A percentile compares a stretch with the other conserved stretches of the same genome.
Conservation (phyloP, 2,329 filamentous ascomycete species). For the Sclerotinia glacialis region DNA sequence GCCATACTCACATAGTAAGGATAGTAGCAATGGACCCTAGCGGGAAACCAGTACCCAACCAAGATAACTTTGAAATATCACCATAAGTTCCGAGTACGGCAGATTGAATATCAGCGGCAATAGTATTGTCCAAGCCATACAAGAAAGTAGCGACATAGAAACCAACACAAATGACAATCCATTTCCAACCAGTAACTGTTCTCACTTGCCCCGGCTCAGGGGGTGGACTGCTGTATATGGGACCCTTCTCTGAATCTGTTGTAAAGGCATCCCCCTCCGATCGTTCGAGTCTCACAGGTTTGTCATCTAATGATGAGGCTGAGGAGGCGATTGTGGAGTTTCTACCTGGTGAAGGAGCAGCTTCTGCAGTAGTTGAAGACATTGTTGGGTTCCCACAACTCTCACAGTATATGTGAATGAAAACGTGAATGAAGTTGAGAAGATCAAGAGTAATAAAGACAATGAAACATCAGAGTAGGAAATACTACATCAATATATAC, state of each 20-base stretch:
- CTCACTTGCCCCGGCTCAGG: conserved; percentile 7
- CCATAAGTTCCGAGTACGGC: conserved; percentile 41
- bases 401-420: neutral
- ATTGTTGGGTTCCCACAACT: conserved; percentile 1
- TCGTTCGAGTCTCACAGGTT: conserved; percentile 1
- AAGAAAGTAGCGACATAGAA: conserved; percentile 18
- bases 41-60: conserved; percentile 43
- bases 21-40: conserved; percentile 36
- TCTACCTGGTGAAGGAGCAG: neutral
- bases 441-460: neutral
- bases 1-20: conserved; percentile 12
- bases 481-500: conserved; percentile 16
- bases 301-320: conserved; percentile 3
- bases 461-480: neutral
- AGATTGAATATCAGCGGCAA: conserved; percentile 48
- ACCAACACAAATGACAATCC: conserved; percentile 28
- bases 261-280: conserved; percentile 4
- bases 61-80: conserved; percentile 42
- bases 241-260: conserved; percentile 17
- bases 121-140: conserved; percentile 22
- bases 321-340: neutral
- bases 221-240: neutral
- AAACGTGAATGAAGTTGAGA: neutral
- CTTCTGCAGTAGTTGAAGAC: neutral
- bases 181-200: conserved; percentile 33